Conservation (phyloP, 306 rosid genomes). For the Canavalia ensiformis region DNA sequence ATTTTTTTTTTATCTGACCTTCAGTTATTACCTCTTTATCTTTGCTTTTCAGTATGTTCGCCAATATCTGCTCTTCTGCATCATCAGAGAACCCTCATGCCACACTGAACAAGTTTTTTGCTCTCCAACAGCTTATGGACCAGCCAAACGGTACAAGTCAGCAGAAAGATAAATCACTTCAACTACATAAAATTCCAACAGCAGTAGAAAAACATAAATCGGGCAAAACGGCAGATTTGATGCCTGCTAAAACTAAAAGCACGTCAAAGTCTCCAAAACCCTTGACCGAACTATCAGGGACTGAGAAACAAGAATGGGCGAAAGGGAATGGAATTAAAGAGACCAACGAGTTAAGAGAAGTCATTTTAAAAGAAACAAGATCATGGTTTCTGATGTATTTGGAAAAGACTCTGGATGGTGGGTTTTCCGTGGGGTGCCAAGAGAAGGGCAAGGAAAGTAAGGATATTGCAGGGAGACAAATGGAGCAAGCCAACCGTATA, state of each 20-base stretch:
- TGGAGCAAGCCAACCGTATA: conserved; percentile 70
- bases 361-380: conserved; percentile 73
- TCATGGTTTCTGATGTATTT: conserved; percentile 89
- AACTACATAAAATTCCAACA: conserved; percentile 50
- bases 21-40: conserved; percentile 1
- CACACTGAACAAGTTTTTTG: conserved; percentile 75
- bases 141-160: conserved; percentile 59
- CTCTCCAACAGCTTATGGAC: conserved; percentile 72
- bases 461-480: conserved; percentile 58
- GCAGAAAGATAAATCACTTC: conserved; percentile 60
- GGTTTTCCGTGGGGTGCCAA: conserved; percentile 60
- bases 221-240: conserved; percentile 51
- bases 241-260: conserved; percentile 57
- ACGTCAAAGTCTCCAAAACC: conserved; percentile 58
- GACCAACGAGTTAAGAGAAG: conserved; percentile 64
- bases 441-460: conserved; percentile 76
- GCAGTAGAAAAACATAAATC: conserved; percentile 62
- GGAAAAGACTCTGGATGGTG: conserved; percentile 76
- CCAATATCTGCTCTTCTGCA: conserved; percentile 74
- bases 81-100: conserved; percentile 79
- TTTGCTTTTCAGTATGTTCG: conserved; percentile 67
- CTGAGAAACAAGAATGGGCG: conserved; percentile 89
- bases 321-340: conserved; percentile 71
- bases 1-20: background rate
- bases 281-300: conserved; percentile 53